Evolutionary conservation across 805 yeast species (phyloP).

Genomic region (Candida pini): DNA sequence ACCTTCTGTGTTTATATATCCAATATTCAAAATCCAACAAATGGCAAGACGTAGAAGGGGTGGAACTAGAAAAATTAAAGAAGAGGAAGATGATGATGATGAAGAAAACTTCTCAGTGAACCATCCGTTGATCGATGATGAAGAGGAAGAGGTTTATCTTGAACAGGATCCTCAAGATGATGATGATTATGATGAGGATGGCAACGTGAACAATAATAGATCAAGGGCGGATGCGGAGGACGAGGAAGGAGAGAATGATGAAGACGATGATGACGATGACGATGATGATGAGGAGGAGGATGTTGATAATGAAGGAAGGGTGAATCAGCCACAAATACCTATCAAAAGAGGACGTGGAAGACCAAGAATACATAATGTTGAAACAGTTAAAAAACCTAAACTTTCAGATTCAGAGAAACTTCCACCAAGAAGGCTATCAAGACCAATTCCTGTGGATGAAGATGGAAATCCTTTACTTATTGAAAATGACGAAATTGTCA

Average conservation of each 20-base stretch:
- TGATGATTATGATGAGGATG: conserved; percentile 20
- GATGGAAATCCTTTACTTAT: conserved; percentile 63
- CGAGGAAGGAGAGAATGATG: conserved; percentile 15
- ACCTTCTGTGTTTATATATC: conserved; percentile 1
- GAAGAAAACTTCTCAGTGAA: conserved; percentile 1
- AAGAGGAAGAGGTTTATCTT: conserved; percentile 14
- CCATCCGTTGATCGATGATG: conserved; percentile 3
- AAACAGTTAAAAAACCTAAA: conserved; percentile 19
- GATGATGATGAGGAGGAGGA: conserved; percentile 17
- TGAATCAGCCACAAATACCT: too few relatives aligned
- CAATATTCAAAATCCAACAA: too few relatives aligned
- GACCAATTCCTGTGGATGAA: conserved; percentile 39
- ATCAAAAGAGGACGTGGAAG: conserved; percentile 30
- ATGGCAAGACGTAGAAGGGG: neutral
- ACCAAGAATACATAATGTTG: conserved; percentile 21
- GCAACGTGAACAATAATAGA: conserved; percentile 19
- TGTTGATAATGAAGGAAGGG: too few relatives aligned
- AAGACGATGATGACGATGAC: conserved; percentile 20
- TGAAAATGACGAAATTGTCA: conserved; percentile 68
- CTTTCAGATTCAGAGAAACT: conserved; percentile 23
- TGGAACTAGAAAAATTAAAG: conserved; percentile 1
- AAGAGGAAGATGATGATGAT: conserved; percentile 1
- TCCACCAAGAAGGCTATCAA: conserved; percentile 27
- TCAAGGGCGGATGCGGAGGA: conserved; percentile 11
- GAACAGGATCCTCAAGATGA: conserved; percentile 19